phyloP scores from a whole-genome alignment of 2,329 filamentous ascomycete genomes.

The Penicillium sp. region DNA sequence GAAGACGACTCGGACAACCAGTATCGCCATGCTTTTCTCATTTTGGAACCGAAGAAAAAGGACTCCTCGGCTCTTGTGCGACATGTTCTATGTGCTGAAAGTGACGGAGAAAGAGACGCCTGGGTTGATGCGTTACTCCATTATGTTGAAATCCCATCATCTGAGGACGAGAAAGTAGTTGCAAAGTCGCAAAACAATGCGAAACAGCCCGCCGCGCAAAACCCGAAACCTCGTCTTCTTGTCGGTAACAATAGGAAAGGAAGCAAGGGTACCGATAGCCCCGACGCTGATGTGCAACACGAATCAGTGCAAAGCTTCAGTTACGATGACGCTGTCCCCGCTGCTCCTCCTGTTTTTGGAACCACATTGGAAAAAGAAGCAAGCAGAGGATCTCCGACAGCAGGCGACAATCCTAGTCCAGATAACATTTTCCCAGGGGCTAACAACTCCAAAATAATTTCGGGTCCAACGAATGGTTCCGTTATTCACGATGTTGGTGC shows the following conservation, averaged over 20 bases:
- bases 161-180: constrained; percentile 26
- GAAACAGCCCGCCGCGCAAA: constrained; percentile 19
- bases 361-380: constrained; percentile 31
- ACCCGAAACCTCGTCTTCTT: constrained; percentile 23
- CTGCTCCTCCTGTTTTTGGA: constrained; percentile 54
- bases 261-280: constrained; percentile 35
- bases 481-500: constrained; percentile 76
- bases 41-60: constrained; percentile 94
- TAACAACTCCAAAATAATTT: constrained; percentile 59
- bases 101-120: constrained; percentile 81
- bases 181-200: constrained; percentile 12
- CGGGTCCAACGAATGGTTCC: constrained; percentile 76
- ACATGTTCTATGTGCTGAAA: constrained; percentile 94
- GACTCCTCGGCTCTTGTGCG: constrained; percentile 83
- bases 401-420: constrained; percentile 24
- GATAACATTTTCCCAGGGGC: constrained; percentile 21
- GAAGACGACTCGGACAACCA: constrained; percentile 84
- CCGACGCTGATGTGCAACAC: constrained; percentile 29
- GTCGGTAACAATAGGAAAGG: constrained; percentile 26
- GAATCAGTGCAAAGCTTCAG: constrained; percentile 46
- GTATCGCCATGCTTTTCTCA: constrained; percentile 92
- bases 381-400: constrained; percentile 31
- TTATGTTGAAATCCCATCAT: constrained; percentile 65
- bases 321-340: constrained; percentile 56
- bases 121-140: constrained; percentile 90